These are phyloP conservation scores for Vitis cinerea DNA, from an alignment of 164 flowering plant species.

Conservation along the genomic window DNA sequence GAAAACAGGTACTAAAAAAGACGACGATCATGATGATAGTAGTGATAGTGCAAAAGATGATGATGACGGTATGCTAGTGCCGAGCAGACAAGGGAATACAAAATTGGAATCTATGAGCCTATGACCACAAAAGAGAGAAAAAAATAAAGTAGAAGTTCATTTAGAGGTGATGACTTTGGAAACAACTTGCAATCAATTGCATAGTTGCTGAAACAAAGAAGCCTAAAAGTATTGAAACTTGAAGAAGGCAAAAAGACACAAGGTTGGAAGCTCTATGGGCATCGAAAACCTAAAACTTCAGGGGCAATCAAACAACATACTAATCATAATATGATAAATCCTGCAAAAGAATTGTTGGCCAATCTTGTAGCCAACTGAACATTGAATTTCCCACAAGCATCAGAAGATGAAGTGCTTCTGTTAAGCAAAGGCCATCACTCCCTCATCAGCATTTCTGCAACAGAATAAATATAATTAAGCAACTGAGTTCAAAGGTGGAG, in stretches of 20 bases:
- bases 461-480: slow-evolving; percentile 67
- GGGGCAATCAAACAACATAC: neutral
- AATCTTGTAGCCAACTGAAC: slow-evolving; percentile 40
- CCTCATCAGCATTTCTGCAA: slow-evolving; percentile 81
- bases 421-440: slow-evolving; percentile 64
- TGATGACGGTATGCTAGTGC: too few species aligned
- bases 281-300: slow-evolving; percentile 15
- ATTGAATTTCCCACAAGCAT: slow-evolving; percentile 45
- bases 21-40: too few species aligned
- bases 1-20: too few species aligned
- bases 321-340: slow-evolving; percentile 7
- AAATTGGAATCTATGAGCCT: too few species aligned
- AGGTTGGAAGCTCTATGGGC: slow-evolving; percentile 10
- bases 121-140: too few species aligned
- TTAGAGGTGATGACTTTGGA: too few species aligned
- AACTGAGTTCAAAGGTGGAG: slow-evolving; percentile 33
- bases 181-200: too few species aligned
- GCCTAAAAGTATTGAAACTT: neutral
- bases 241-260: neutral
- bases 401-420: slow-evolving; percentile 59
- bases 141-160: too few species aligned
- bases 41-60: too few species aligned
- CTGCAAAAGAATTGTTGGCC: slow-evolving; percentile 29
- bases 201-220: too few species aligned
- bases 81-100: too few species aligned